Conservation (phyloP, 2,329 filamentous ascomycete genomes). For the Didymellaceae sp. region DNA sequence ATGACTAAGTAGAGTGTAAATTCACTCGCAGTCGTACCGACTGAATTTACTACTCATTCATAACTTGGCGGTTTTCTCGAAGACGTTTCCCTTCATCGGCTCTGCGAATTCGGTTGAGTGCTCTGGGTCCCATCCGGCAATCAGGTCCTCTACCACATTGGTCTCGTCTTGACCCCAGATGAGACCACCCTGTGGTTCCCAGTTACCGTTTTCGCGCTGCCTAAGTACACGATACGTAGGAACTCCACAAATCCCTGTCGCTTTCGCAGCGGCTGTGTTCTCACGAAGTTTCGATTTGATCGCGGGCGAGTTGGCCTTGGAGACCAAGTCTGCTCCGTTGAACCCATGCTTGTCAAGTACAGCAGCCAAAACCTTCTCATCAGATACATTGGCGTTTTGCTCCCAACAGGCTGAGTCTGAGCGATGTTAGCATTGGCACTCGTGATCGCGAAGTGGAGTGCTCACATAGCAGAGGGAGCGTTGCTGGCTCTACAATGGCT, state of each 20-base stretch:
- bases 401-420: constrained; percentile 45
- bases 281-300: constrained; percentile 35
- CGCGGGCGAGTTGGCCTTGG: constrained; percentile 31
- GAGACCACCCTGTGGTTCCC: constrained; percentile 31
- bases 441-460: not conserved
- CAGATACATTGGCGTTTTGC: constrained; percentile 36
- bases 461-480: constrained; percentile 35
- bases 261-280: constrained; percentile 42
- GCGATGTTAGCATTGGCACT: constrained; percentile 10
- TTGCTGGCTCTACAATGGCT: constrained; percentile 35
- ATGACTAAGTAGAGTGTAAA: too few species aligned
- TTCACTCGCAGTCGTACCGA: too few species aligned
- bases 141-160: constrained; percentile 43
- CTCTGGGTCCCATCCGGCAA: constrained; percentile 38
- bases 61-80: not conserved
- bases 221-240: constrained; percentile 42
- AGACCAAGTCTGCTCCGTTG: constrained; percentile 33
- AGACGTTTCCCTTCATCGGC: not conserved
- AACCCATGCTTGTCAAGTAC: constrained; percentile 38
- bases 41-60: too few species aligned
- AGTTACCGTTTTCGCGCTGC: constrained; percentile 14
- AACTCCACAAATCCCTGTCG: constrained; percentile 41
- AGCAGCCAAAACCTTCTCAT: constrained; percentile 30
- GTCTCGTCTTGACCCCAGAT: constrained; percentile 47
- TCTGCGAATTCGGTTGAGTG: not conserved